Percentiles rank a stretch among this genome's conserved stretches.
Evolutionary conservation across 106 monocot genomes (phyloP).

Genomic region (Dendrobium chrysotoxum): DNA sequence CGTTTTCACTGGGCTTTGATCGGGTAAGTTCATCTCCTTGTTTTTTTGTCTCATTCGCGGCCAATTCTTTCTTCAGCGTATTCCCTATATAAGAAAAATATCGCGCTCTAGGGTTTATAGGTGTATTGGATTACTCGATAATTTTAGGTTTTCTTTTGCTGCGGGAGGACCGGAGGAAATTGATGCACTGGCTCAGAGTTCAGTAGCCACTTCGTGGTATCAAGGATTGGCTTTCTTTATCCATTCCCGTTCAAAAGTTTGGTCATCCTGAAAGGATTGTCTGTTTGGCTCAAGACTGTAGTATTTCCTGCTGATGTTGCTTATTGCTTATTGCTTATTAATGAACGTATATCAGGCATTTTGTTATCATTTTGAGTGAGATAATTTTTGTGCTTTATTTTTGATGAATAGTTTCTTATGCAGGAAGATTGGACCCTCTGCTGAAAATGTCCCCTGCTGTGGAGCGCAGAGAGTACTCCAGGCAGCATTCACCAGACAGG

Average conservation of each 20-base stretch:
- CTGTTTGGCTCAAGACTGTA: too few relatives aligned
- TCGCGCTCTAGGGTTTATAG: background rate
- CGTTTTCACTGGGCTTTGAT: background rate
- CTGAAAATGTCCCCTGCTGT: constrained; percentile 23
- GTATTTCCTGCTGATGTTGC: too few relatives aligned
- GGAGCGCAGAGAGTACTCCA: constrained; percentile 18
- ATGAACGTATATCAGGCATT: too few relatives aligned
- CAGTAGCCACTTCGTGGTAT: too few relatives aligned
- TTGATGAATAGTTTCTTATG: background rate
- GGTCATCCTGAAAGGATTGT: too few relatives aligned
- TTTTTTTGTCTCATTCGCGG: background rate
- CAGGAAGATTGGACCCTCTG: constrained; percentile 8
- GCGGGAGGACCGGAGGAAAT: too few relatives aligned
- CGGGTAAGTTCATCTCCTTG: background rate
- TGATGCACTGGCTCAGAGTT: too few relatives aligned
- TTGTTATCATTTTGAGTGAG: too few relatives aligned
- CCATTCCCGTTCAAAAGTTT: too few relatives aligned
- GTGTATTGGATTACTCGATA: background rate
- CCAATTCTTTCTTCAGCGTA: background rate
- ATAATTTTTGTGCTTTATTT: background rate
- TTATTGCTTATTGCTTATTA: too few relatives aligned
- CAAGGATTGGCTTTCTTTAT: too few relatives aligned
- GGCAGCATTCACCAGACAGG: constrained; percentile 4
- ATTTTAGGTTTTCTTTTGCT: too few relatives aligned
- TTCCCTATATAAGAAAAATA: background rate